Percentiles rank a stretch among this genome's conserved stretches.
phyloP scores from a whole-genome alignment of 345 rosid genomes.

The Kernera saxatilis region DNA sequence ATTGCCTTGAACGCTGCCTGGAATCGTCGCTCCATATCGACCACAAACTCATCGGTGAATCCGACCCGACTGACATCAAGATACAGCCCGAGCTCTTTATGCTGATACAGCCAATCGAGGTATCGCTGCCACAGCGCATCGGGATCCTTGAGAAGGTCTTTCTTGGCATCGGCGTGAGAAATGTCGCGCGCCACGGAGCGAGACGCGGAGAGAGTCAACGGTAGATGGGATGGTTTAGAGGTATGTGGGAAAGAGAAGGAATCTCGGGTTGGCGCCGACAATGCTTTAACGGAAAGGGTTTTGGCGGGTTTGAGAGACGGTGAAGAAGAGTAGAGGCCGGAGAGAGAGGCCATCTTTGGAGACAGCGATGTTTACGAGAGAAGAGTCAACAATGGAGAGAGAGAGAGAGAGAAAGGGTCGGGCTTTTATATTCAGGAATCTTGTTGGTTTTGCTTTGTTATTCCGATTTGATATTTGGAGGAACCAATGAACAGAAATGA shows the following conservation, averaged over 20 bases:
- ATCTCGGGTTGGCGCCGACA: constrained; percentile 22
- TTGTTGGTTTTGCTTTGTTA: neutral
- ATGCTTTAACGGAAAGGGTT: constrained; percentile 24
- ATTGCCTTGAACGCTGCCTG: constrained; percentile 64
- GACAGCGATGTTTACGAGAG: constrained; percentile 33
- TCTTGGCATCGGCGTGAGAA: constrained; percentile 38
- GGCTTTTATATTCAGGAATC: neutral
- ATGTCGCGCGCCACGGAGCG: constrained; percentile 56
- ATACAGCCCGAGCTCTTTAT: constrained; percentile 80
- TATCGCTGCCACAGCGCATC: constrained; percentile 68
- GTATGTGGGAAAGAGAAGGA: constrained; percentile 40
- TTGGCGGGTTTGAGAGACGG: constrained; percentile 27
- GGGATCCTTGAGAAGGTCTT: constrained; percentile 63
- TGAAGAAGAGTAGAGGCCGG: constrained; percentile 61
- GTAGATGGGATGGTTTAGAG: constrained; percentile 19
- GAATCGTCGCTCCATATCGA: constrained; percentile 75
- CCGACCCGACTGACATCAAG: constrained; percentile 92
- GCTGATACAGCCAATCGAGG: constrained; percentile 90
- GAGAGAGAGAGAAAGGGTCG: neutral
- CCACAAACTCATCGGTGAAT: constrained; percentile 69
- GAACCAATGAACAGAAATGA: constrained; percentile 15
- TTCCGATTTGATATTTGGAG: constrained; percentile 10
- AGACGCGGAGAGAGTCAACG: constrained; percentile 20
- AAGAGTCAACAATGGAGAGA: constrained; percentile 14
- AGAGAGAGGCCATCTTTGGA: constrained; percentile 25